These are phyloP conservation scores for Sungouiella thailandica DNA, from an alignment of 805 yeast genomes.

Conservation along the genomic window DNA sequence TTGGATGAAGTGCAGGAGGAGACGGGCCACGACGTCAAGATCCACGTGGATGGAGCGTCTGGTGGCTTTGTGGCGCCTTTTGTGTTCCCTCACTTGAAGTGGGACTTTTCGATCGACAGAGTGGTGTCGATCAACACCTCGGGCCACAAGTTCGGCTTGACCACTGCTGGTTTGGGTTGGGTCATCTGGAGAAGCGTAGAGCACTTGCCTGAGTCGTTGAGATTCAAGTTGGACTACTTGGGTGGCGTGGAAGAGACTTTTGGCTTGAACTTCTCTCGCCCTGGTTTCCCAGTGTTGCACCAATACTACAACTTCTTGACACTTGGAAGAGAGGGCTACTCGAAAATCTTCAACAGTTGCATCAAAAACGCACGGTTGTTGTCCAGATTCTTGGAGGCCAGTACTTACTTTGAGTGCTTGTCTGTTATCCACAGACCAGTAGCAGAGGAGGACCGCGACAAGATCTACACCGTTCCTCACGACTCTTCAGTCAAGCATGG, in stretches of 20 bases:
- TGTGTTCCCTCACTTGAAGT: constrained; percentile 63
- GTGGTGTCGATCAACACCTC: constrained; percentile 85
- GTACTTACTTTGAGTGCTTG: constrained; percentile 64
- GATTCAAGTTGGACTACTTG: constrained; percentile 74
- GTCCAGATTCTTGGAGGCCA: constrained; percentile 56
- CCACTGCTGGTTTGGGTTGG: constrained; percentile 93
- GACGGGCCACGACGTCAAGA: constrained; percentile 65
- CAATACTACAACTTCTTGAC: constrained; percentile 79
- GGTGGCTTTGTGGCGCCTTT: constrained; percentile 91
- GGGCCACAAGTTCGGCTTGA: constrained; percentile 90
- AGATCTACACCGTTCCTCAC: constrained; percentile 15
- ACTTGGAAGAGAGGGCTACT: constrained; percentile 70
- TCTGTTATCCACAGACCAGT: constrained; percentile 69
- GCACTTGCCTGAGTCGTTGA: constrained; percentile 63
- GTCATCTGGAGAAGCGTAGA: constrained; percentile 68
- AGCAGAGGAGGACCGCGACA: constrained; percentile 18
- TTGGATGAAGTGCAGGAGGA: constrained; percentile 65
- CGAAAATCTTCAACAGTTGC: constrained; percentile 54
- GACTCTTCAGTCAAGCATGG: constrained; percentile 5
- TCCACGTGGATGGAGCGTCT: constrained; percentile 92
- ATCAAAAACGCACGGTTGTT: constrained; percentile 69
- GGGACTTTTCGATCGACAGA: constrained; percentile 80
- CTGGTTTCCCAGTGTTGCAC: constrained; percentile 86
- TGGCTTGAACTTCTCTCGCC: constrained; percentile 84
- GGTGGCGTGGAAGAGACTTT: constrained; percentile 89